Evolutionary conservation across 805 yeast species (phyloP), one percentile per base, ranked within the genome.

Genomic region (Sugiyamaella floridensis): DNA sequence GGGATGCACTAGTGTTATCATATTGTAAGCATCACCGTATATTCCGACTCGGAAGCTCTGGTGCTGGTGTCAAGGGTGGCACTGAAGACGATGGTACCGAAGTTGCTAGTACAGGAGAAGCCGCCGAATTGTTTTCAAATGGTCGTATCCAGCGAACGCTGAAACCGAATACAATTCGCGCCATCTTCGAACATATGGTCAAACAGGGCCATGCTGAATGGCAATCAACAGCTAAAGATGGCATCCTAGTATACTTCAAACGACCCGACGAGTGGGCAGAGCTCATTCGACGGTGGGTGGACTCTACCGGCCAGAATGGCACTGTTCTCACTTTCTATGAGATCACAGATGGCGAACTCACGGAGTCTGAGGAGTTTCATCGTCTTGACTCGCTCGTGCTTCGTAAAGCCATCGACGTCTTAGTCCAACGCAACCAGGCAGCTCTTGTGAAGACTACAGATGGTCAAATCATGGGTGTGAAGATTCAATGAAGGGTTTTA

Each of bases 251-350:
- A 2, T 80, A 80, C 57, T 87, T 95, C 89, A 77, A 81, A 55
- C 71, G 80, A 15, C 73, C 89, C 52, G 77, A 84, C 60, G 80
- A 80, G 59, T 77, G 97, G 93, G 79, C 82, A 41, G 71, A 80
- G 47, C 61, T 74, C 59, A 61, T 90, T 48, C 63, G 80, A 64
- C 85, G 82, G 63, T 79, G 87, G 90, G 70, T 81, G n/a, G 90
- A 86, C 50, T 71, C 74, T 18, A 79, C 92, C 0, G 96, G 96
- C 0, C 96, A 89, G 63, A 71, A 76, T 50, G 86, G 87, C 5
- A 74, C 84, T 0, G 84, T 92, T 1, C 69, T 92, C 49, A 92
- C 98, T 0, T 67, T 89, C 14, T 89, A 86, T 66, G 98, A 92
- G 67, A 66, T 92, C 40, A 73, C 83, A 0, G 78, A 80, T 53